These are phyloP conservation scores for Anthoceros angustus DNA, from an alignment of 225 moss, liverwort and hornwort species.

Conservation along the genomic window DNA sequence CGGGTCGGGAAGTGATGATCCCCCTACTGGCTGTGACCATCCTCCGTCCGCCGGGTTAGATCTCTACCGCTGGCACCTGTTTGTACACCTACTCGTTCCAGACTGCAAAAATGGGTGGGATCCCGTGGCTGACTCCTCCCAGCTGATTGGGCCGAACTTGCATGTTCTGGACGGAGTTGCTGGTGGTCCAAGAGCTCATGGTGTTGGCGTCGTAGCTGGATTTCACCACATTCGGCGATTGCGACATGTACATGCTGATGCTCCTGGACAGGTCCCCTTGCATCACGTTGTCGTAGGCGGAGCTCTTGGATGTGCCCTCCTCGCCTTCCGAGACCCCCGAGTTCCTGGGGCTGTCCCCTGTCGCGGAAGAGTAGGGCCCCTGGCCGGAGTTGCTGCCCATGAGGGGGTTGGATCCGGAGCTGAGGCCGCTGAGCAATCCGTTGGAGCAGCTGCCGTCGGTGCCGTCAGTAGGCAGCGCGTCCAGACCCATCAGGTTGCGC, in stretches of 20 bases:
- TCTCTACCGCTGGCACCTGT: not conserved
- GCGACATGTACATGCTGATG: constrained; percentile 52
- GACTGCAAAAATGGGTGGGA: constrained; percentile 36
- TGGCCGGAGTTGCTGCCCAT: constrained; percentile 13
- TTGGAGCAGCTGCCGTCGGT: constrained; percentile 39
- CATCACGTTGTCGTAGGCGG: constrained; percentile 61
- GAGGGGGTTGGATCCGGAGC: constrained; percentile 10
- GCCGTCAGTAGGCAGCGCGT: constrained; percentile 25
- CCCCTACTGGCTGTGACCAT: not conserved
- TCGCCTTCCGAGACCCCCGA: constrained; percentile 50
- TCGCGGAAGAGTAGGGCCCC: constrained; percentile 17
- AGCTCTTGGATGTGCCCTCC: constrained; percentile 72
- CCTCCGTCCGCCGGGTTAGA: not conserved
- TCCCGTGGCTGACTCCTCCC: constrained; percentile 33
- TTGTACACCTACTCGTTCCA: constrained; percentile 37
- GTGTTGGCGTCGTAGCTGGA: constrained; percentile 16
- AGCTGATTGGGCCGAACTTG: constrained; percentile 54
- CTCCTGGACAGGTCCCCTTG: constrained; percentile 47
- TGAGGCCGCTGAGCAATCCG: constrained; percentile 18
- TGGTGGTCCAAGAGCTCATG: constrained; percentile 17
- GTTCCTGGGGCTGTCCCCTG: constrained; percentile 34
- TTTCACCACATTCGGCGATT: constrained; percentile 10
- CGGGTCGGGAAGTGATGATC: not conserved
- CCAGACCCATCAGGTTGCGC: constrained; percentile 78
- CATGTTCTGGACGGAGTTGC: constrained; percentile 49